phyloP scores from a whole-genome alignment of 345 rosid species.

The Acer saccharum region DNA sequence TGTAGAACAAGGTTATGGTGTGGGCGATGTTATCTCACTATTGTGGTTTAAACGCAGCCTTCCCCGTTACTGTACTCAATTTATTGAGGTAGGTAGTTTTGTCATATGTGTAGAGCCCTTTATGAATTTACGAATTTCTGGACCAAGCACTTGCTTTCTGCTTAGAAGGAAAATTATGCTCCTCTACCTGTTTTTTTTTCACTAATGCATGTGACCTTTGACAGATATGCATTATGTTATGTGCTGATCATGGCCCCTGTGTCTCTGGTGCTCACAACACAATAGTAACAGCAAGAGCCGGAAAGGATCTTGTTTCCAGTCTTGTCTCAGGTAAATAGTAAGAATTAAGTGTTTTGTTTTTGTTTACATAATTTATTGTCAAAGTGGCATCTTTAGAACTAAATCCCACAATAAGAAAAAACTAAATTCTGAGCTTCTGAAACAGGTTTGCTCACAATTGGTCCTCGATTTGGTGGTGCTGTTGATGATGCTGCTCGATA shows the following conservation, averaged over 20 bases:
- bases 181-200: background rate
- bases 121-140: background rate
- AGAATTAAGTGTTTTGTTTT: constrained; percentile 5
- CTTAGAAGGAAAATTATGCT: background rate
- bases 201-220: constrained; percentile 22
- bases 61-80: constrained; percentile 92
- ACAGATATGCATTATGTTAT: constrained; percentile 95
- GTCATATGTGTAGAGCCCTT: background rate
- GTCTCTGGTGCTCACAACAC: constrained; percentile 98
- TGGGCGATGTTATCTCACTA: constrained; percentile 96
- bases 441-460: constrained; percentile 92
- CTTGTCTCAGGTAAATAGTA: constrained; percentile 72
- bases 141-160: background rate
- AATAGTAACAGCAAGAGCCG: constrained; percentile 97
- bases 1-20: constrained; percentile 85
- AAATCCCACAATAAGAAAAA: background rate
- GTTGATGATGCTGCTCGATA: constrained; percentile 97
- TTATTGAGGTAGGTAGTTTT: constrained; percentile 70
- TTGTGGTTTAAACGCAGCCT: constrained; percentile 98
- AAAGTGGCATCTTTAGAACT: too few species aligned
- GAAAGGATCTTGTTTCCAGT: constrained; percentile 97
- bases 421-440: constrained; percentile 23
- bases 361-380: too few species aligned
- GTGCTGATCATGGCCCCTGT: constrained; percentile 98
- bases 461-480: constrained; percentile 99